Base-by-base conservation (phyloP, 768 basidiomycete species). In the Lyophyllum atratum region DNA sequence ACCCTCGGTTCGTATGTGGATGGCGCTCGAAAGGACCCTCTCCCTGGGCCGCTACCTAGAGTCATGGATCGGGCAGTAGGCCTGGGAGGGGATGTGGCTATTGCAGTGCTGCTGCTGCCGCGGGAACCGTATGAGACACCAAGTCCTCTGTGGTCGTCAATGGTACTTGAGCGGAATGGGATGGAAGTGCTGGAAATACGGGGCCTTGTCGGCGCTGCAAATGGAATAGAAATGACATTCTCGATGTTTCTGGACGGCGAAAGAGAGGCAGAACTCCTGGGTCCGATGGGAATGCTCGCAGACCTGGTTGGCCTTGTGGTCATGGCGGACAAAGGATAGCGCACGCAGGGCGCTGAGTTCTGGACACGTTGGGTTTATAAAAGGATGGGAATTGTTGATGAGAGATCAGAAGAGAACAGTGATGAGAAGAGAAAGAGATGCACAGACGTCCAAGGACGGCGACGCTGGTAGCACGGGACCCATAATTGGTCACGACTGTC, bases 1-100 rank as follows among this genome's bases (percentile, higher is more conserved):
- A 92, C 78, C 47, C 90, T 84, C 42, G 90, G 90, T 63, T 89
- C 86, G 62, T 77, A 86, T 56, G 69, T 68, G 51, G 66, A 67
- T 53, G 69, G 64, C 54, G 68, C 66, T 49, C 62, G 76, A 53
- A 69, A 69, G 40, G 67, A 66, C 51, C 70, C 61, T 53, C 74
- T 69, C n/a, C 68, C 67, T 37, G 70, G 69, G 54, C 70, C 57
- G 28, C 54, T 64, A 10, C 66, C 72, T 50, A 74, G 71, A 46
- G 76, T 74, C 59, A 76, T 74, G n/a, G 79, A 74, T 46, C 82
- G 77, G 45, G 76, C 70, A 22, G 79, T 76, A 42, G 79, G 73
- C 40, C 79, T 66, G 19, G 74, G 64, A 24, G 77, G 71, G 49
- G 74, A 72, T 24, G 71, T 72, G 7, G 55, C 60, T 29, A 72